Evolutionary conservation across 2,329 filamentous ascomycete species (phyloP).

Genomic region (Tolypocladium nubicola): DNA sequence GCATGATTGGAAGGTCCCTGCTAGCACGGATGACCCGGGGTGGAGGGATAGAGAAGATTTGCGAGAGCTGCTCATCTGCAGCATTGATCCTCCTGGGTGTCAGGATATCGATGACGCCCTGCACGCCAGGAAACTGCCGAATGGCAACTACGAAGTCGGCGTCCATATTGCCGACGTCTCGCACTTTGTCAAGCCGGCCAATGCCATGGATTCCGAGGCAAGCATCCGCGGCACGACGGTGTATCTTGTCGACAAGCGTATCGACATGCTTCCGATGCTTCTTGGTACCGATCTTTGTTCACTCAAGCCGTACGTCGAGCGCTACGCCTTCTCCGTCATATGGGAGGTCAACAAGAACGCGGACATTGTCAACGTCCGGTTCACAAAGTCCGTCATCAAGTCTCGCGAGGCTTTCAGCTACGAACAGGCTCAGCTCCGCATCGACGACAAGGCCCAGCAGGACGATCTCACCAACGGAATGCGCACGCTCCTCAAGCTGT

Average conservation of each 20-base stretch:
- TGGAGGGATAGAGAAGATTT: constrained; percentile 83
- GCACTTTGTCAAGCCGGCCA: constrained; percentile 94
- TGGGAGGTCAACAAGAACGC: constrained; percentile 85
- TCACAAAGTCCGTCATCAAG: constrained; percentile 96
- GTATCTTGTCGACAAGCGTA: constrained; percentile 96
- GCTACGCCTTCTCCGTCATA: constrained; percentile 72
- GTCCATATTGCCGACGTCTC: constrained; percentile 99
- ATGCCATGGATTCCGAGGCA: constrained; percentile 93
- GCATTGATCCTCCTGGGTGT: constrained; percentile 91
- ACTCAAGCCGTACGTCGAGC: constrained; percentile 94
- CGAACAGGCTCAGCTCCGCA: constrained; percentile 86
- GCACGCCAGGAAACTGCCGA: constrained; percentile 73
- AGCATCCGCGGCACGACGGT: constrained; percentile 92
- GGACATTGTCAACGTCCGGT: constrained; percentile 73
- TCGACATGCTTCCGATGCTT: constrained; percentile 97
- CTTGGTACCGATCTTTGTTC: constrained; percentile 95
- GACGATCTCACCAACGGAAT: constrained; percentile 88
- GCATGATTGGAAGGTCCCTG: constrained; percentile 86
- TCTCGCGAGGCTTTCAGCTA: constrained; percentile 97
- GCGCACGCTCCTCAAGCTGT: constrained; percentile 75
- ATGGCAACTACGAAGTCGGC: constrained; percentile 91
- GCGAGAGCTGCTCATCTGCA: constrained; percentile 80
- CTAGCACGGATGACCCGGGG: constrained; percentile 67
- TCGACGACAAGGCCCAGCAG: constrained; percentile 78
- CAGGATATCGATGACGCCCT: constrained; percentile 98